Evolutionary conservation across 352 stramenopile genomes (phyloP), one percentile per base, ranked within the genome.

Genomic region (Globisporangium spiculum): DNA sequence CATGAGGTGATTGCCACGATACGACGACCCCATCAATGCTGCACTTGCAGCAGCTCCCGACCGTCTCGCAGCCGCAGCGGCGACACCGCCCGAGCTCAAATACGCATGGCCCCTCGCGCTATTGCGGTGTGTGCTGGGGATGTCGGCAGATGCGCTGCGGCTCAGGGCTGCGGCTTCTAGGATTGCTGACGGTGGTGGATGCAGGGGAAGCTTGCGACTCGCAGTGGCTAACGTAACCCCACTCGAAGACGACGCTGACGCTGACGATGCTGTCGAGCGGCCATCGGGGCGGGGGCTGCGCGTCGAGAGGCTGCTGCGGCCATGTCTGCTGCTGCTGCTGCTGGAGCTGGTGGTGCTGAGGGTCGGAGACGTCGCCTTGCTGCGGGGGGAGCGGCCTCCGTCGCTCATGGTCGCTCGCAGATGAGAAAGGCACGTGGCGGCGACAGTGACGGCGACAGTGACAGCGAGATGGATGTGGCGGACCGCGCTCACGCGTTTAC

Each of bases 1-100:
- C 78, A 86, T 83, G 3, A 87, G 61, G 46, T 85, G 78, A 62
- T 73, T 86, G 36, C 53, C 16, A 2, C 12, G 32, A 18, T 44
- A 67, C 53, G 52, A 62, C 10, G 55, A 60, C 18, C 36, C 27
- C n/a, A 41, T 44, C 27, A 53, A 44, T 38, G 52, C 56, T 10
- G 36, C 36, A 32, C 22, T 30, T 55, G 52, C 61, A 48, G 44
- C 63, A 12, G 63, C 67, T 2, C 60, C 63, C 0, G 61, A 72
- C 44, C 61, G 61, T n/a, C 67, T 63, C 12, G 67, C 67, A 5
- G 61, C 63, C 70, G 80, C 44, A 75, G 68, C 55, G 57, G 62
- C 62, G 12, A 69, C 54, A 14, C 52, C 58, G 20, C 58, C 65
- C 22, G 64, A 66, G 58, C 69, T 71, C 38, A 70, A 55, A 30